Base-by-base conservation (phyloP, 257 asterid species). In the Rubia yunnanensis region DNA sequence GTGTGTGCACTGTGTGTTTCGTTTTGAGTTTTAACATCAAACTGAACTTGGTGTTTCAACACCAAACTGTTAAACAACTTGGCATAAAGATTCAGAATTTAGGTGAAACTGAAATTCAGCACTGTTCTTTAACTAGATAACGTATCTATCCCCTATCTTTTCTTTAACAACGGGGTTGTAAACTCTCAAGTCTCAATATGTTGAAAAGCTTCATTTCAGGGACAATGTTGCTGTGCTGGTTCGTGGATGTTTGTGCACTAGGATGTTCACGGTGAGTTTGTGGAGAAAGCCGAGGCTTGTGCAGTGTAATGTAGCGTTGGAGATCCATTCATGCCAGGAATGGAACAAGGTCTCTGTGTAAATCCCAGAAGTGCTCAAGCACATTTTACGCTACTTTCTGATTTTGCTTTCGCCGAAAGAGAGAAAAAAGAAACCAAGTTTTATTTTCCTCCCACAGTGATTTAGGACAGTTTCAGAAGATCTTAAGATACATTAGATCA, bases 151-250 rank as follows among this genome's bases (percentile, higher is more conserved):
- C 64, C 24, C 67, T 10, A 6, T 55, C 52, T 24, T 34, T 50
- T 26, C 17, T 59, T 70, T n/a, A 49, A 38, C 6, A 17, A 56
- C 34, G 46, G 35, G 31, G 26, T 70, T 11, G 56, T 5, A 27
- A n/a, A 49, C 22, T 38, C 17, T 61, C 17, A 65, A 7, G 0
- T 36, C 7, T 15, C 20, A 44, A 17, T 20, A 5, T 17, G 57
- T n/a, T 48, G 55, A 41, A 56, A 7, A 60, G 61, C 13, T 56
- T 58, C 34, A 30, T 64, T 32, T 77, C 78, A 92, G 99, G 99
- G 99, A 50, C 97, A 94, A 83, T 86, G 97, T 72, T 94, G 99
- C 76, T 86, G 96, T 80, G 95, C 99, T 54, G 99, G 98, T 17
- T 94, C 99, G 18, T 69, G 95, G 53, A 90, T 95, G 14, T 94